Percentiles rank a stretch among this genome's conserved stretches.
phyloP scores from a whole-genome alignment of 1,284 basidiomycete genomes.

The Cutaneotrichosporon sp. region DNA sequence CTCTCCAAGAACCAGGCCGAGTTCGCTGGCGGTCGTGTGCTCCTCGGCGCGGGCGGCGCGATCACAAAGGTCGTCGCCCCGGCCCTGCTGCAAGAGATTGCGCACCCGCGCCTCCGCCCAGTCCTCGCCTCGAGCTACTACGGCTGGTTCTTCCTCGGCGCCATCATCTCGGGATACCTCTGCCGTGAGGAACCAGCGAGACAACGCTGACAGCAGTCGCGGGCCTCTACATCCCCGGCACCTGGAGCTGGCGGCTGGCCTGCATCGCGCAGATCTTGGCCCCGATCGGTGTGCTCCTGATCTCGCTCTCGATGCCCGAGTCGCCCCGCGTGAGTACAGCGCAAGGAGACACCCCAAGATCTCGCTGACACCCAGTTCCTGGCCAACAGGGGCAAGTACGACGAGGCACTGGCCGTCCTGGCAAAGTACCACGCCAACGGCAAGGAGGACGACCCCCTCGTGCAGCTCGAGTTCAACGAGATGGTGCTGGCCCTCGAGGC shows the following conservation, averaged over 20 bases:
- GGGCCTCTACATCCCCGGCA: constrained; percentile 3
- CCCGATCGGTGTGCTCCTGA: neutral
- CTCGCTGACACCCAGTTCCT: constrained; percentile 54
- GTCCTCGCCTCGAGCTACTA: constrained; percentile 71
- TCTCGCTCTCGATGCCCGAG: constrained; percentile 58
- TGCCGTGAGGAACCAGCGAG: too few species aligned
- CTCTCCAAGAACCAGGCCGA: neutral
- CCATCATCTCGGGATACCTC: constrained; percentile 45
- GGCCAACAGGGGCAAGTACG: constrained; percentile 59
- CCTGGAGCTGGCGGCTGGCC: constrained; percentile 11
- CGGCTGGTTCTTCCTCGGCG: constrained; percentile 71
- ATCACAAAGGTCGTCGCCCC: neutral
- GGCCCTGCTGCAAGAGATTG: constrained; percentile 70
- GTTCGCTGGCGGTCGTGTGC: neutral
- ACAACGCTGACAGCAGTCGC: constrained; percentile 14
- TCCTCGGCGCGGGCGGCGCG: neutral
- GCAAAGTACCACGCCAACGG: constrained; percentile 65
- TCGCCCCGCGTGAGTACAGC: constrained; percentile 59
- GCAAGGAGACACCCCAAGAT: too few species aligned
- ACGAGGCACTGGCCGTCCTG: constrained; percentile 60
- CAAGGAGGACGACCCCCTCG: constrained; percentile 37
- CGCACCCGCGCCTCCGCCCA: constrained; percentile 72
- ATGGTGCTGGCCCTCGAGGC: constrained; percentile 44
- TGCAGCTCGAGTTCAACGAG: constrained; percentile 43
- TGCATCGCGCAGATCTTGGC: constrained; percentile 13